phyloP scores from a whole-genome alignment of 345 rosid genomes.

The Microcos paniculata region DNA sequence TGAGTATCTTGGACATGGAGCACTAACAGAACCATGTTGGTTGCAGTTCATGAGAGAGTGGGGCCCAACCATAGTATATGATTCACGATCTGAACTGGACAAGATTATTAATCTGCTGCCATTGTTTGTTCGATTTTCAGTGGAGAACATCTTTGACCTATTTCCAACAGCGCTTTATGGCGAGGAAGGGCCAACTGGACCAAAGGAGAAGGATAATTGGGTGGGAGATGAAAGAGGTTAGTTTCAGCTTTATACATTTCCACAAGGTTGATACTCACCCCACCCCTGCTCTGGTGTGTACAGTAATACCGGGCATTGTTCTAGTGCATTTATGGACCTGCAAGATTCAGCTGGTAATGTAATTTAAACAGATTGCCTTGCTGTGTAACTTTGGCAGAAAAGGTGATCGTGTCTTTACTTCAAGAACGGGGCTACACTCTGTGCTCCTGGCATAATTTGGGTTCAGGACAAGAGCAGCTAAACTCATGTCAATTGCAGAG shows the following conservation, averaged over 20 bases:
- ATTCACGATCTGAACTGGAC: slow-evolving; percentile 70
- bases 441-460: background rate
- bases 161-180: slow-evolving; percentile 90
- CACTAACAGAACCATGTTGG: slow-evolving; percentile 72
- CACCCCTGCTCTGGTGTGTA: background rate
- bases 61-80: slow-evolving; percentile 84
- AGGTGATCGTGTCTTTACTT: background rate
- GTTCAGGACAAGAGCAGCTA: background rate
- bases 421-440: background rate
- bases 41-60: slow-evolving; percentile 92
- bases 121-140: slow-evolving; percentile 63
- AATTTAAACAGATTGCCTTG: background rate
- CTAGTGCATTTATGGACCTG: background rate
- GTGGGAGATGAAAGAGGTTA: slow-evolving; percentile 73
- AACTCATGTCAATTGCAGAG: background rate
- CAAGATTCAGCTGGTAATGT: background rate
- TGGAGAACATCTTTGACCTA: slow-evolving; percentile 73
- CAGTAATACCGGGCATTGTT: background rate
- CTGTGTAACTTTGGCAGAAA: background rate
- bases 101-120: slow-evolving; percentile 72
- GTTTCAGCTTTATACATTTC: background rate
- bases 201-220: slow-evolving; percentile 93
- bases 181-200: slow-evolving; percentile 97
- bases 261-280: background rate
- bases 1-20: slow-evolving; percentile 68